These are phyloP conservation scores for Tricholoma saponaceum DNA, from an alignment of 768 basidiomycete genomes.

Conservation along the genomic window DNA sequence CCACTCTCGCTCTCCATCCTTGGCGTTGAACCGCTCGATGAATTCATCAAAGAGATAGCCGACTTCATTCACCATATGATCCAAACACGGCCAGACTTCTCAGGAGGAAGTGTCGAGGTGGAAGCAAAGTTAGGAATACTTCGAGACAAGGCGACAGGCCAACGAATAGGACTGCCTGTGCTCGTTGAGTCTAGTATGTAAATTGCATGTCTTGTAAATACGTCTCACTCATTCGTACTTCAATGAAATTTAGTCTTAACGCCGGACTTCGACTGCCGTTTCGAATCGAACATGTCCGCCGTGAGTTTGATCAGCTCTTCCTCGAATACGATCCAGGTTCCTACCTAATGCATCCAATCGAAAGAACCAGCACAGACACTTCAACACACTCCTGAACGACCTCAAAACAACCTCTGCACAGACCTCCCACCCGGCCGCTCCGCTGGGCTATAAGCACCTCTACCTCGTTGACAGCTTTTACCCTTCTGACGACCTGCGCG, in stretches of 20 bases:
- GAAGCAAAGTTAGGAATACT: constrained; percentile 88
- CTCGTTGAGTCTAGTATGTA: constrained; percentile 81
- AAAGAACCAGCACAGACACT: constrained; percentile 83
- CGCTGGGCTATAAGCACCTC: constrained; percentile 73
- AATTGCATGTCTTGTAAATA: constrained; percentile 4
- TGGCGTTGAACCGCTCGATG: constrained; percentile 87
- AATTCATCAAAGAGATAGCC: constrained; percentile 88
- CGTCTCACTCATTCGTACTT: too few species aligned
- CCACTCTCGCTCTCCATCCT: constrained; percentile 79
- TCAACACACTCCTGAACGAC: constrained; percentile 82
- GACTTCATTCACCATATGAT: constrained; percentile 83
- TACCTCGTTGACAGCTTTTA: constrained; percentile 81
- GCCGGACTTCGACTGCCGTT: constrained; percentile 65
- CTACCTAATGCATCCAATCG: constrained; percentile 1
- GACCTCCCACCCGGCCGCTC: constrained; percentile 48
- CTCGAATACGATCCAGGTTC: constrained; percentile 10
- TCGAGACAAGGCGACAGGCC: constrained; percentile 49
- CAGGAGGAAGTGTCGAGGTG: constrained; percentile 65
- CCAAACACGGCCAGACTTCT: constrained; percentile 46
- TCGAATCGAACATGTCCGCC: constrained; percentile 90
- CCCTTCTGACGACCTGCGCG: constrained; percentile 32
- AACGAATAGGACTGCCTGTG: constrained; percentile 66
- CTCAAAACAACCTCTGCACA: constrained; percentile 57
- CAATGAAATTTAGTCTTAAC: constrained; percentile 51
- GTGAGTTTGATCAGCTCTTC: constrained; percentile 41